Percentiles rank a stretch among this genome's conserved stretches.
Evolutionary conservation across 2,329 filamentous ascomycete genomes (phyloP).

Genomic region (Fusarium sp.): DNA sequence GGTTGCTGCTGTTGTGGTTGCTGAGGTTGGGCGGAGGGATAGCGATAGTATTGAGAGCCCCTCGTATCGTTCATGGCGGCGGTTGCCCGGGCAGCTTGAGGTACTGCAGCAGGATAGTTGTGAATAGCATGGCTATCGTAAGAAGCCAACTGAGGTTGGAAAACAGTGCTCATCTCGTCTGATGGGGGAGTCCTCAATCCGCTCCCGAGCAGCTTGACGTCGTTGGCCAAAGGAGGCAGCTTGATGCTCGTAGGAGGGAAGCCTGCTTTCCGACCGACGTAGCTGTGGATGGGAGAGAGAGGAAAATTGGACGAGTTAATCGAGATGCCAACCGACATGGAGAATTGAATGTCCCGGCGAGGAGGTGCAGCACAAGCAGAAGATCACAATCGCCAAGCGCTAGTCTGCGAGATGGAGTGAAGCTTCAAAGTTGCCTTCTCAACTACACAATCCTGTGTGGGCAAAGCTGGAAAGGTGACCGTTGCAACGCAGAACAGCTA

Average conservation of each 20-base stretch:
- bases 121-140: conserved; percentile 61
- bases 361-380: conserved; percentile 4
- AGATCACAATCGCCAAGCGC: conserved; percentile 4
- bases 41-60: conserved; percentile 48
- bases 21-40: conserved; percentile 42
- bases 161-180: conserved; percentile 66
- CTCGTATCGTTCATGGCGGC: conserved; percentile 50
- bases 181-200: conserved; percentile 64
- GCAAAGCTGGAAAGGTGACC: background rate
- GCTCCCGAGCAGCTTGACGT: conserved; percentile 40
- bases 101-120: conserved; percentile 52
- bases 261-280: conserved; percentile 31
- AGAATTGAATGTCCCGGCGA: conserved; percentile 15
- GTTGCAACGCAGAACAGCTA: background rate
- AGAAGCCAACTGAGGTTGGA: conserved; percentile 60
- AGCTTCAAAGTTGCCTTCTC: conserved; percentile 16
- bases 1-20: conserved; percentile 25
- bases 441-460: background rate
- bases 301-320: conserved; percentile 38
- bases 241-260: conserved; percentile 29
- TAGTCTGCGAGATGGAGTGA: background rate
- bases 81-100: conserved; percentile 50
- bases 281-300: conserved; percentile 38
- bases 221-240: conserved; percentile 33
- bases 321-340: conserved; percentile 47